Base-by-base conservation (phyloP, 2,329 filamentous ascomycete genomes). In the Fusarium mexicanum region DNA sequence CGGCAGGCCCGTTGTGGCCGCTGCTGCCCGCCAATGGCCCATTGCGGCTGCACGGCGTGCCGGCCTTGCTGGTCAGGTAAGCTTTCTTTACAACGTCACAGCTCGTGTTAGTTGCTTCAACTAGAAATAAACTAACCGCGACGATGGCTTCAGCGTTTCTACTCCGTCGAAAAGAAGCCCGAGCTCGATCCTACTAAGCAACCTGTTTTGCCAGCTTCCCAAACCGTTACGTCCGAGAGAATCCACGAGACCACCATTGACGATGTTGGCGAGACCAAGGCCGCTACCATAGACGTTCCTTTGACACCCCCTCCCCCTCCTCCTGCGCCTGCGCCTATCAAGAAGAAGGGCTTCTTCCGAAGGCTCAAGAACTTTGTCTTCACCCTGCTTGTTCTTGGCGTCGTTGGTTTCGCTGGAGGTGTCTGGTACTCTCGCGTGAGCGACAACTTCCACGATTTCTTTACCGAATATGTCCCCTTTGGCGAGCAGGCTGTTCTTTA, bases 371-470 rank as follows among this genome's bases (percentile, higher is more conserved):
- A 92, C 81, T 92, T 95, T 80, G 85, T 98, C 66, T 85, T 95
- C 75, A 93, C 93, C 62, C 84, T 98, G 55, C 85, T 95, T 71
- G 84, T 98, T 50, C 89, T 98, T 35, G 91, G 93, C 33, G 90
- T 91, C 11, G 84, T 97, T 50, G 91, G 93, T 44, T 99, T 98
- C 79, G 93, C 90, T 64, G 95, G 95, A 74, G 95, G 96, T 76
- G 92, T 98, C 63, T 98, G 93, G 87, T 96, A 97, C 84, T 96
- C 96, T 63, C 91, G 97, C 74, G 89, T 96, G 83, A 97, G 93
- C 80, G 96, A 99, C 87, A 98, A 94, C 85, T 99, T 98, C 89
- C 96, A 99, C 85, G 96, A 99, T 84, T 96, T 98, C 87, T 99
- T 99, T 85, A 98, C 95, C 79, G 95, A 98, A 85, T 99, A 96